These are phyloP conservation scores for Pestalotiopsis sp. DNA, from an alignment of 2,329 filamentous ascomycete genomes.

Conservation along the genomic window DNA sequence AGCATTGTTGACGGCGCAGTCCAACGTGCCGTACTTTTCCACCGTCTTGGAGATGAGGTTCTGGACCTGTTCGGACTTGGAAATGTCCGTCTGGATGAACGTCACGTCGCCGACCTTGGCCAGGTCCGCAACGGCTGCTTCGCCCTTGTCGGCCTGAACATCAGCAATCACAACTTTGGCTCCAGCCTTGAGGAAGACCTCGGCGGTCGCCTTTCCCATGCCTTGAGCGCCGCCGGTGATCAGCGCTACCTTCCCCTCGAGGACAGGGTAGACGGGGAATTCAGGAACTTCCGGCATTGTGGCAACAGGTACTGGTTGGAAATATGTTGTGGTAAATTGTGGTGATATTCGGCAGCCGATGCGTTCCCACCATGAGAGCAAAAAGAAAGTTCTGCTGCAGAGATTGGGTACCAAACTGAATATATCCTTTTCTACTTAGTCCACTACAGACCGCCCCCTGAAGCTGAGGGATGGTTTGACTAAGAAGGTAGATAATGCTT, in stretches of 20 bases:
- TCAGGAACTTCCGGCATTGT: conserved; percentile 17
- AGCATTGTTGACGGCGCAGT: conserved; percentile 45
- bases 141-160: conserved; percentile 21
- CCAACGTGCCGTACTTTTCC: conserved; percentile 36
- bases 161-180: conserved; percentile 26
- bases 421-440: no score
- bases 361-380: background rate
- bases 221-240: conserved; percentile 32
- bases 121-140: conserved; percentile 19
- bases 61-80: conserved; percentile 20
- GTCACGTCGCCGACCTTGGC: conserved; percentile 21
- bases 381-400: no score
- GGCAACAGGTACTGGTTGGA: background rate
- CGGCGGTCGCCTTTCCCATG: conserved; percentile 33
- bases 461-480: no score
- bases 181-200: conserved; percentile 28
- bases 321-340: background rate
- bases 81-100: conserved; percentile 29
- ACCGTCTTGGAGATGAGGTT: conserved; percentile 33
- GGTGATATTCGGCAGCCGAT: background rate
- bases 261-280: conserved; percentile 18
- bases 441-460: no score
- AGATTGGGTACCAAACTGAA: no score
- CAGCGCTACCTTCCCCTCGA: conserved; percentile 26
- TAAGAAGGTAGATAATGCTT: no score